These are phyloP conservation scores for Physcia stellaris DNA, from an alignment of 495 filamentous ascomycete genomes.

Conservation along the genomic window DNA sequence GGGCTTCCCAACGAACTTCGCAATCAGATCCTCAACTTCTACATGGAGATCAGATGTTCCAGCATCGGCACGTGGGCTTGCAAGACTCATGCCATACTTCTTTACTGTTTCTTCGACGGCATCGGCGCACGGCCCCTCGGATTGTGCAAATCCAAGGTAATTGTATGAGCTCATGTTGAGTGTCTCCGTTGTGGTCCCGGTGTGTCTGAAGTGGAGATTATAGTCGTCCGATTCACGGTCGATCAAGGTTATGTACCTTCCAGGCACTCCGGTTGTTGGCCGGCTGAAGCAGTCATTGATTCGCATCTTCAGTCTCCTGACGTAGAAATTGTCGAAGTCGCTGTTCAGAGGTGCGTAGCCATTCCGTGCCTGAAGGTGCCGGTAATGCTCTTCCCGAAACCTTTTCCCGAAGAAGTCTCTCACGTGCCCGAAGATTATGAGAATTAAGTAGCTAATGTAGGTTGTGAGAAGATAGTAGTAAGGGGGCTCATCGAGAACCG, in stretches of 20 bases:
- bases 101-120: constrained; percentile 72
- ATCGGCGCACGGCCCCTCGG: constrained; percentile 92
- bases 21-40: constrained; percentile 81
- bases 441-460: constrained; percentile 90
- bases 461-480: constrained; percentile 95
- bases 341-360: constrained; percentile 96
- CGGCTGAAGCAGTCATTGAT: constrained; percentile 95
- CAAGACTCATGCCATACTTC: constrained; percentile 68
- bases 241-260: constrained; percentile 80
- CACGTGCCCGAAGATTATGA: constrained; percentile 90
- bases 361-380: constrained; percentile 65
- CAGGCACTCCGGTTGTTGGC: constrained; percentile 84
- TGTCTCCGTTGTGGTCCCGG: constrained; percentile 86
- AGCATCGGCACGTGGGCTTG: constrained; percentile 67
- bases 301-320: constrained; percentile 77
- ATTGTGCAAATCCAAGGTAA: constrained; percentile 96
- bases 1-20: constrained; percentile 84
- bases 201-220: constrained; percentile 75
- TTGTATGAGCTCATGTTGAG: constrained; percentile 99
- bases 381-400: constrained; percentile 72
- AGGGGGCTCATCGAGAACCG: constrained; percentile 87
- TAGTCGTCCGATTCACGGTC: constrained; percentile 79
- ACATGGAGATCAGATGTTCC: constrained; percentile 78
- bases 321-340: constrained; percentile 98
- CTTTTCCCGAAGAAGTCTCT: constrained; percentile 97